phyloP scores from a whole-genome alignment of 176 grass and related monocot genomes.

The Stipa capillata region DNA sequence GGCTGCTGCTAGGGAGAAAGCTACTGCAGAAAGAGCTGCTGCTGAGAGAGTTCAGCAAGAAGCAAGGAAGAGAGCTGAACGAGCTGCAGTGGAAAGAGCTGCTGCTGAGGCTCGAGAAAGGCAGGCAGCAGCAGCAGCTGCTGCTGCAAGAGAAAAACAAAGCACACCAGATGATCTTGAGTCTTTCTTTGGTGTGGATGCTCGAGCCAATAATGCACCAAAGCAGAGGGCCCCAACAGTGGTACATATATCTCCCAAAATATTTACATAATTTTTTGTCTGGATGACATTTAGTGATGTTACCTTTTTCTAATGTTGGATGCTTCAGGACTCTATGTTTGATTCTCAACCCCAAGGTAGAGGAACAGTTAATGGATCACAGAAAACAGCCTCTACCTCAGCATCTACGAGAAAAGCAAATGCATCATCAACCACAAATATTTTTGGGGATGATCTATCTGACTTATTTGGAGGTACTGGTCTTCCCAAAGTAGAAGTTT shows the following conservation, averaged over 20 bases:
- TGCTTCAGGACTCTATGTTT: conserved; percentile 70
- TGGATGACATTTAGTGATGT: not conserved
- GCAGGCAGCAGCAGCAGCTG: conserved; percentile 41
- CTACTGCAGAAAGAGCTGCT: conserved; percentile 44
- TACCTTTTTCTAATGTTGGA: conserved; percentile 23
- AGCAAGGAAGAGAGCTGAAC: too few species aligned
- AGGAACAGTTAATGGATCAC: conserved; percentile 37
- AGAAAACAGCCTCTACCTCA: conserved; percentile 43
- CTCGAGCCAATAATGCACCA: conserved; percentile 56
- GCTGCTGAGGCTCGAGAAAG: too few species aligned
- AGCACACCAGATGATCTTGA: conserved; percentile 72
- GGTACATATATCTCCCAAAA: conserved; percentile 32
- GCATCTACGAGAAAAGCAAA: conserved; percentile 47
- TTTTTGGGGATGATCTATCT: conserved; percentile 70
- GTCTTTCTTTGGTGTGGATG: conserved; percentile 54
- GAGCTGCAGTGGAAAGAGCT: too few species aligned
- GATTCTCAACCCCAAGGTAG: conserved; percentile 54
- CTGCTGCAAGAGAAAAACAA: conserved; percentile 56
- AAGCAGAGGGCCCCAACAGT: conserved; percentile 45
- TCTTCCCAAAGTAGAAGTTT: not conserved
- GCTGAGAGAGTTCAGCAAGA: too few species aligned
- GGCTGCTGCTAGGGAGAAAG: too few species aligned
- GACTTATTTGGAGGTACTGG: conserved; percentile 69
- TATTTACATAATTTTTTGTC: conserved; percentile 8
- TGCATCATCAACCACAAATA: conserved; percentile 44